Percentiles rank a stretch among this genome's conserved stretches.
Evolutionary conservation across 805 yeast species (phyloP).

Genomic region (Ogataea chonburiensis): DNA sequence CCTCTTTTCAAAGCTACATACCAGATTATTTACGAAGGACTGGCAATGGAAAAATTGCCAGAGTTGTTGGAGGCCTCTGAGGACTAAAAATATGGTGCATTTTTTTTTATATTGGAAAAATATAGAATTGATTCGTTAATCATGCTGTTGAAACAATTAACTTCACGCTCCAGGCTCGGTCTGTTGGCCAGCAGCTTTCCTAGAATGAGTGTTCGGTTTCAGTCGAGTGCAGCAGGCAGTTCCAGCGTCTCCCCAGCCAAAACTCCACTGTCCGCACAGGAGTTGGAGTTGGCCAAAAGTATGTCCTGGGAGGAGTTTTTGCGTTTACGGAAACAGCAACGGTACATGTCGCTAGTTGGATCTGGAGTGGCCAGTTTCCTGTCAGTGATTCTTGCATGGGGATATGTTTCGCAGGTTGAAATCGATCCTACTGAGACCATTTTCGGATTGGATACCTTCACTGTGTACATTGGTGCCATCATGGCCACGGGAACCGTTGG

Average conservation of each 20-base stretch:
- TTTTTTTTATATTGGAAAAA: slow-evolving; percentile 1
- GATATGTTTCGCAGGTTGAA: slow-evolving; percentile 73
- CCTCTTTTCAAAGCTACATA: slow-evolving; percentile 82
- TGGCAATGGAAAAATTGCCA: slow-evolving; percentile 75
- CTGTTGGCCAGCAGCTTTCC: slow-evolving; percentile 3
- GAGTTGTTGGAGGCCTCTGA: slow-evolving; percentile 53
- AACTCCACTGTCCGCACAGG: slow-evolving; percentile 20
- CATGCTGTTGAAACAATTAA: slow-evolving; percentile 5
- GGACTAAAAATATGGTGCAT: slow-evolving; percentile 20
- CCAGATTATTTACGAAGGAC: slow-evolving; percentile 74
- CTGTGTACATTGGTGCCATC: slow-evolving; percentile 74
- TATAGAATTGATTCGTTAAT: neutral
- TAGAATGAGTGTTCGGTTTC: slow-evolving; percentile 5
- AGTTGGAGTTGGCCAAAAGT: slow-evolving; percentile 23
- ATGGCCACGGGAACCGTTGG: slow-evolving; percentile 74
- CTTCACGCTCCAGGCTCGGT: slow-evolving; percentile 3
- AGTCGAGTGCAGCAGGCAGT: slow-evolving; percentile 5
- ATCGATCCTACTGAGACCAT: slow-evolving; percentile 88
- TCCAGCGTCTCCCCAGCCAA: no score
- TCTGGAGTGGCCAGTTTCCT: slow-evolving; percentile 65
- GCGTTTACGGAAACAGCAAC: slow-evolving; percentile 69
- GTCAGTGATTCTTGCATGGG: slow-evolving; percentile 70
- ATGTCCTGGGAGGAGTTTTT: slow-evolving; percentile 83
- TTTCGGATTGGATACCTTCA: slow-evolving; percentile 86
- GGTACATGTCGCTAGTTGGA: slow-evolving; percentile 63